phyloP scores from a whole-genome alignment of 164 flowering plant species.

The Magnolia sinica region DNA sequence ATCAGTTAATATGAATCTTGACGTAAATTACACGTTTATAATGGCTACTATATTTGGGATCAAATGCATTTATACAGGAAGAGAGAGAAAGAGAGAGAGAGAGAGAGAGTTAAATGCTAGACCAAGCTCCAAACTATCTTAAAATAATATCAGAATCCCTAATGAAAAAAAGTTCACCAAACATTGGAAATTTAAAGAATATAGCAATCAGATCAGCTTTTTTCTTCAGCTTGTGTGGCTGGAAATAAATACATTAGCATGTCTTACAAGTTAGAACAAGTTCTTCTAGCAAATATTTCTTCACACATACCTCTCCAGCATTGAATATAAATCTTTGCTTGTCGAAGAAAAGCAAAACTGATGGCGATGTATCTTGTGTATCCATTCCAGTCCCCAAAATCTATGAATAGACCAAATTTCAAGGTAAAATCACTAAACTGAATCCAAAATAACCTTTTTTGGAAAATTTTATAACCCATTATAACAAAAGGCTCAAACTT shows the following conservation, averaged over 20 bases:
- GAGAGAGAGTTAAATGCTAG: no score
- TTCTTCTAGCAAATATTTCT: background rate
- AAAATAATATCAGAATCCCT: background rate
- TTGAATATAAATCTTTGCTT: conserved; percentile 89
- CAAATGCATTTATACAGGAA: no score
- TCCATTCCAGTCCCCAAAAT: conserved; percentile 99
- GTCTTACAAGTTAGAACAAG: background rate
- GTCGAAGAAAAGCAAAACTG: conserved; percentile 93
- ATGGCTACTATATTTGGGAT: no score
- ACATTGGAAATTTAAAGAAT: background rate
- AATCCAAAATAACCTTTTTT: no score
- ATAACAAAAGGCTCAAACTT: background rate
- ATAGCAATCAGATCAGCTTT: background rate
- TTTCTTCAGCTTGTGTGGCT: background rate
- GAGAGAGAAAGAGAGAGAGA: no score
- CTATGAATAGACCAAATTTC: conserved; percentile 29
- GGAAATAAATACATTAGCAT: background rate
- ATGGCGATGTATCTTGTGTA: conserved; percentile 92
- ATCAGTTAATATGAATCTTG: no score
- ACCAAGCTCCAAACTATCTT: background rate
- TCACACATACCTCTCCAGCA: conserved; percentile 80
- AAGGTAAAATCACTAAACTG: background rate
- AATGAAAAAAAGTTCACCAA: background rate
- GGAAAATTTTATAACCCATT: no score
- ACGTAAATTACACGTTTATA: no score